Evolutionary conservation across 2,329 filamentous ascomycete species (phyloP).

Genomic region (Pestalotiopsis sp.): DNA sequence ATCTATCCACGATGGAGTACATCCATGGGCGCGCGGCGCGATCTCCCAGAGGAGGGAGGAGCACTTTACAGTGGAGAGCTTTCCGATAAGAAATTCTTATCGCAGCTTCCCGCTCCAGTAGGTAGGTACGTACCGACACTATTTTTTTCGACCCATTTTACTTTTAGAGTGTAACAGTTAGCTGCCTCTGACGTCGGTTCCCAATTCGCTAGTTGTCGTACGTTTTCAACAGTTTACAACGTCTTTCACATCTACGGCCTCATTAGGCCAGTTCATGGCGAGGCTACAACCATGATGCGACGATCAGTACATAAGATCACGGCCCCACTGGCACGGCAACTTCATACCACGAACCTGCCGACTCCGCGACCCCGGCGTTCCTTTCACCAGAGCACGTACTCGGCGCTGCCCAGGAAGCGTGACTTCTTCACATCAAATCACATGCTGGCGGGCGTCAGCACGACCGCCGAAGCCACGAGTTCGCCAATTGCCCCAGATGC

Average conservation of each 20-base stretch:
- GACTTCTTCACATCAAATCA: slow-evolving; percentile 70
- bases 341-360: slow-evolving; percentile 30
- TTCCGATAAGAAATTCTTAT: neutral
- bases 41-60: neutral
- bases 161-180: too few species aligned
- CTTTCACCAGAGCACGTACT: slow-evolving; percentile 50
- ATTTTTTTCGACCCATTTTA: neutral
- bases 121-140: neutral
- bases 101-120: neutral
- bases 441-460: slow-evolving; percentile 47
- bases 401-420: slow-evolving; percentile 55
- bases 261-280: slow-evolving; percentile 24
- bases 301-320: slow-evolving; percentile 27
- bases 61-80: neutral
- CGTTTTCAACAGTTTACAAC: neutral
- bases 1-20: too few species aligned
- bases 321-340: slow-evolving; percentile 23
- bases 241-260: neutral
- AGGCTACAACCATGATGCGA: slow-evolving; percentile 28
- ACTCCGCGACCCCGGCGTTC: slow-evolving; percentile 34
- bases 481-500: neutral
- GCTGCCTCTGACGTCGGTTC: neutral
- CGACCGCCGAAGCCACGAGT: slow-evolving; percentile 23
- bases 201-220: neutral
- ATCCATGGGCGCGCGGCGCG: neutral